Percentiles rank a stretch among this genome's conserved stretches.
Conservation (phyloP, 441 rosid genomes). For the Populus hybrid region DNA sequence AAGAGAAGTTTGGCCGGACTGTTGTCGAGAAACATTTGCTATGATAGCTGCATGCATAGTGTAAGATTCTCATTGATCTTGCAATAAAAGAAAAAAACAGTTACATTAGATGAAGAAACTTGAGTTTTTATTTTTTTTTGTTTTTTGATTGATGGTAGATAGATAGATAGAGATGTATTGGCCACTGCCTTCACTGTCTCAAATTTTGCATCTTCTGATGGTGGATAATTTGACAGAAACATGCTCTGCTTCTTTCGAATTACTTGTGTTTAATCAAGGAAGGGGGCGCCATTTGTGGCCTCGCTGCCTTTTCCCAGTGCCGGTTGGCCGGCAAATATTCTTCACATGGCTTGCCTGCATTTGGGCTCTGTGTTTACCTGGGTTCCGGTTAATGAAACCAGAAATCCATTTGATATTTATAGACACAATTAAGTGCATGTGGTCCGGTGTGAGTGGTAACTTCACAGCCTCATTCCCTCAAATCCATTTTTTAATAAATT, state of each 20-base stretch:
- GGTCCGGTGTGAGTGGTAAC: too few relatives aligned
- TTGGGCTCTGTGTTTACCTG: too few relatives aligned
- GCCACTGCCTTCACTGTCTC: neutral
- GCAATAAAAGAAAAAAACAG: neutral
- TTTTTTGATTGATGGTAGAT: neutral
- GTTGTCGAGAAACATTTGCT: slow-evolving; percentile 84
- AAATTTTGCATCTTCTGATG: neutral
- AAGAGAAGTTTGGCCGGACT: slow-evolving; percentile 89
- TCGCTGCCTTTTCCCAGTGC: too few relatives aligned
- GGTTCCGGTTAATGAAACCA: too few relatives aligned
- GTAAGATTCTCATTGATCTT: neutral
- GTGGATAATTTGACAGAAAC: neutral
- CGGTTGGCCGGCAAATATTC: too few relatives aligned
- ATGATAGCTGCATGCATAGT: slow-evolving; percentile 17
- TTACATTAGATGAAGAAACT: neutral
- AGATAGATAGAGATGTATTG: neutral
- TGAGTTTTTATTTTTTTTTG: neutral
- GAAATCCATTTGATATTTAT: too few relatives aligned
- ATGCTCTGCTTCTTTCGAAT: neutral
- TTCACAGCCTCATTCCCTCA: too few relatives aligned
- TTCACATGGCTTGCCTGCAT: too few relatives aligned
- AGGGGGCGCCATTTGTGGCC: too few relatives aligned
- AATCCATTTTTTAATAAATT: too few relatives aligned
- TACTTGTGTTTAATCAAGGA: too few relatives aligned
- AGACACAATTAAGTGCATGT: too few relatives aligned